Base-by-base conservation (phyloP, 2,329 filamentous ascomycete genomes). In the Sclerotinia spermophila region DNA sequence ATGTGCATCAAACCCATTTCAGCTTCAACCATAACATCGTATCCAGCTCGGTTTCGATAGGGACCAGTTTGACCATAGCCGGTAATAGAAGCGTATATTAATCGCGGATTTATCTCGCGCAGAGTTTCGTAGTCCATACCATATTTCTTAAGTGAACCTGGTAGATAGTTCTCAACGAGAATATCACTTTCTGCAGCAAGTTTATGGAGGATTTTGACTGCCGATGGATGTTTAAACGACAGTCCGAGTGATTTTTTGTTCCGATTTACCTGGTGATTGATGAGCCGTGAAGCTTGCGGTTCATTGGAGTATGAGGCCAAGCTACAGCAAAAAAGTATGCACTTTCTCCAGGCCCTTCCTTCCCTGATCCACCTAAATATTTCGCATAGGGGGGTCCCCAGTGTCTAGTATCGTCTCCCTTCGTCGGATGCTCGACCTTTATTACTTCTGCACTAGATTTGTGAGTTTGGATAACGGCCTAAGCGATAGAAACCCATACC, bases 1-100 rank as follows among this genome's bases (percentile, higher is more conserved):
- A 99, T 98, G 82, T 99, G 96, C 96, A 99, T 99, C 70, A 99
- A 83, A 0, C 96, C 96, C 82, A 99, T 94, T 80, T 98, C 96
- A 72, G 96, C 96, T 83, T 99, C 96, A 17, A 99, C 95, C 95
- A 99, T 99, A 75, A 99, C 96, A 81, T 99, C 96, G 84, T 99
- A 99, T 6, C 96, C 96, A 5, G 96, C 94, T 21, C 96, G 87
- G 74, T 89, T 87, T 8, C 90, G 89, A 81, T 97, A 97, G 0
- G 96, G 96, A 0, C 96, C 96, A 1, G 92, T 97, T 80, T 99
- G 96, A 2, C 96, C 96, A 79, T 98, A 99, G 1, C 96, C 96
- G 0, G 96, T 99, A 76, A 99, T 97, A 75, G 93, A 97, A 21
- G 95, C 94, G 79, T 99, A 99, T 75, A 99, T 92, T 61, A 99